phyloP scores from a whole-genome alignment of 2,329 filamentous ascomycete species.

The Neopestalotiopsis clavispora region DNA sequence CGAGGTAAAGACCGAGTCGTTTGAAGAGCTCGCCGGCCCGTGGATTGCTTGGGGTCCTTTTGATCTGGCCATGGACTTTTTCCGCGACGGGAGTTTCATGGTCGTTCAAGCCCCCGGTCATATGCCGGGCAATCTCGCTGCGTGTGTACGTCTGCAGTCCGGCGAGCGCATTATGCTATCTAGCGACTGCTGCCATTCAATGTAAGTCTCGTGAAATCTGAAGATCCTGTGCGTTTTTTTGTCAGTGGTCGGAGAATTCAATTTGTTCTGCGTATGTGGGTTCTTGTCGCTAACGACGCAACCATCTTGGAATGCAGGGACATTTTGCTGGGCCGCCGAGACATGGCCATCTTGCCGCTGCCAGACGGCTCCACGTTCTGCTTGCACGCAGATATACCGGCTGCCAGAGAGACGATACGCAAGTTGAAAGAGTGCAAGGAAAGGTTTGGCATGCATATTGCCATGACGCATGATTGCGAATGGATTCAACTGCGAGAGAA shows the following conservation, averaged over 20 bases:
- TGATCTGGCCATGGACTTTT: conserved; percentile 1
- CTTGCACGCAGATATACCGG: not conserved
- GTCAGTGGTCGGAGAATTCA: not conserved
- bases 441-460: not conserved
- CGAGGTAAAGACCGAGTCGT: not conserved
- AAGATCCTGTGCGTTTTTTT: not conserved
- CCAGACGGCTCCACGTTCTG: conserved; percentile 6
- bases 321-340: not conserved
- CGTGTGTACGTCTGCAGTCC: not conserved
- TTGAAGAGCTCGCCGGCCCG: not conserved
- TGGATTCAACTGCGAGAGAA: not conserved
- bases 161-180: conserved; percentile 2
- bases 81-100: conserved; percentile 7
- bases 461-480: conserved; percentile 1
- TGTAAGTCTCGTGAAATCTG: not conserved
- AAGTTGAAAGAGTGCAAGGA: not conserved
- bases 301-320: not conserved
- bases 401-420: not conserved
- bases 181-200: conserved; percentile 12
- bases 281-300: not conserved
- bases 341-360: not conserved
- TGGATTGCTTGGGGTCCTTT: conserved; percentile 7
- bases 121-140: conserved; percentile 5
- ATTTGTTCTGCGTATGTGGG: not conserved
- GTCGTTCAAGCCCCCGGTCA: conserved; percentile 5